phyloP scores from a whole-genome alignment of 768 basidiomycete genomes.

The Mycena alexandri region DNA sequence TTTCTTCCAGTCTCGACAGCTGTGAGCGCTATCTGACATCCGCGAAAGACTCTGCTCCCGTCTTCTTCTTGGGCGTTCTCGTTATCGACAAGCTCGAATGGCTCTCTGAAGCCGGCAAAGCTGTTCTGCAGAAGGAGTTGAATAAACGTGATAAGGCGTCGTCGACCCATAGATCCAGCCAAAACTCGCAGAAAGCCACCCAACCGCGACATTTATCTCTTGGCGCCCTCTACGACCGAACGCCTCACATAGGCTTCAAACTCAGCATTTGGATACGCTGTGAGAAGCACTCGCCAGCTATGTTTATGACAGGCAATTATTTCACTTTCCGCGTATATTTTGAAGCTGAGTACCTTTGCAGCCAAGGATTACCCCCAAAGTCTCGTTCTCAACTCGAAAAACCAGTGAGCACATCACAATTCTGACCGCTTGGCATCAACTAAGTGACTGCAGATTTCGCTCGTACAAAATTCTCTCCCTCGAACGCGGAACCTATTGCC shows the following conservation, averaged over 20 bases:
- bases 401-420: not conserved
- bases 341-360: not conserved
- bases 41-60: conserved; percentile 31
- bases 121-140: conserved; percentile 59
- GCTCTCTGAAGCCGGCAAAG: conserved; percentile 61
- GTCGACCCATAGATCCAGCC: not conserved
- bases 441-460: conserved; percentile 49
- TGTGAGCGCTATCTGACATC: conserved; percentile 13
- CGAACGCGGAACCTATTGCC: conserved; percentile 55
- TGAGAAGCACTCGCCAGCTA: conserved; percentile 53
- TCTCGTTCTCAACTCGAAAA: conserved; percentile 28
- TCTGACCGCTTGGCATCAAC: not conserved
- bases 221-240: conserved; percentile 47
- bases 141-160: conserved; percentile 46
- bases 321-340: conserved; percentile 24
- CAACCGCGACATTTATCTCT: conserved; percentile 52
- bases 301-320: conserved; percentile 53
- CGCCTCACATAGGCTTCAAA: conserved; percentile 38
- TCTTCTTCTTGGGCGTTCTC: conserved; percentile 67
- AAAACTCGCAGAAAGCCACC: conserved; percentile 40
- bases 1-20: conserved; percentile 18
- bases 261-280: conserved; percentile 60
- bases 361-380: conserved; percentile 8
- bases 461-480: conserved; percentile 61
- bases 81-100: conserved; percentile 59